Evolutionary conservation across 306 rosid species (phyloP), one percentile per base, ranked within the genome.

Genomic region (Cucurbita moschata): DNA sequence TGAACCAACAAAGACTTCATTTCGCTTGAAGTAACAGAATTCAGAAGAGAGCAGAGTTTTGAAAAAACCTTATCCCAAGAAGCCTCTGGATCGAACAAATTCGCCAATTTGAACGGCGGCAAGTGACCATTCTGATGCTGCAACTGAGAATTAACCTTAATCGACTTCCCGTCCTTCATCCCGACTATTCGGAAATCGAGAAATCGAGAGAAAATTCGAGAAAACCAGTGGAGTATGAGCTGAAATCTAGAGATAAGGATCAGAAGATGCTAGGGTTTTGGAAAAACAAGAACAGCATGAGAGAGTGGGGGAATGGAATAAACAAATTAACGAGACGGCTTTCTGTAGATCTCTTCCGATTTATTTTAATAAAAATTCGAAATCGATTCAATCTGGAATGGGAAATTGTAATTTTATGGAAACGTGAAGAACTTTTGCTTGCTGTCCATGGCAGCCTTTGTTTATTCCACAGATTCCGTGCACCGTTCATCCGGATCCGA

Each of bases 41-140:
- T 21, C 35, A 64, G 40, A 57, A 59, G 55, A 58, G n/a, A 38
- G 13, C 46, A 70, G 64, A 74, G 82, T 4, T 30, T 16, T 39
- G 49, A 73, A 47, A 73, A 57, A 62, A 95, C 99, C 99, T 91
- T 95, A 81, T 91, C 99, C 99, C 99, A 91, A 0, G 97, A 91
- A 80, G 97, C 92, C 80, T 91, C 97, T 8, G 99, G 97, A 85
- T 89, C 97, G 73, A 95, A 82, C 82, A 95, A 80, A 81, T 88
- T 91, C 65, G 97, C 89, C 76, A 91, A 84, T 80, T 84, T 95
- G 83, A 90, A 89, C 53, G 96, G 90, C 63, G 99, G 85, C 68
- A 84, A 86, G 84, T 95, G 97, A 40, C 96, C 99, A 49, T 91
- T 91, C 88, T 84, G 97, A 82, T 89, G 96, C 71, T 78, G 83